phyloP scores from a whole-genome alignment of 2,329 filamentous ascomycete species.

The Emericellopsis cladophorae region DNA sequence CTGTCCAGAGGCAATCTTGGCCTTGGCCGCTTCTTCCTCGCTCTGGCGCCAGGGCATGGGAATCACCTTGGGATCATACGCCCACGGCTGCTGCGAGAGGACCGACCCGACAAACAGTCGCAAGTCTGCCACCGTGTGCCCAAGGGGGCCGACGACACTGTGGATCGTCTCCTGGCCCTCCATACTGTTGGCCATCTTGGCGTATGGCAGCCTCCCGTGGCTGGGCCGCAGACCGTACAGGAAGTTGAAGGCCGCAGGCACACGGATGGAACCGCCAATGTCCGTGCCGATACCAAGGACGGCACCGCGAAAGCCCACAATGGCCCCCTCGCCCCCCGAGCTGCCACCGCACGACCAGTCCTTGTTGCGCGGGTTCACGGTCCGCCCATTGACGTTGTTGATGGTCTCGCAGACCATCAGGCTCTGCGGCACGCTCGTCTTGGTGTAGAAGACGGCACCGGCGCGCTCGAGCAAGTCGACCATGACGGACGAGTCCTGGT shows the following conservation, averaged over 20 bases:
- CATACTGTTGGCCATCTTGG: constrained; percentile 18
- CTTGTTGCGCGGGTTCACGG: constrained; percentile 19
- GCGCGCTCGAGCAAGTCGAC: background rate
- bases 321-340: constrained; percentile 22
- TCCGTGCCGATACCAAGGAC: constrained; percentile 58
- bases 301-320: constrained; percentile 19
- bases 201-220: constrained; percentile 49
- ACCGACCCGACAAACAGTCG: constrained; percentile 13
- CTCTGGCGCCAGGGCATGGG: constrained; percentile 21
- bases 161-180: constrained; percentile 19
- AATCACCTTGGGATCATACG: constrained; percentile 18
- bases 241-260: constrained; percentile 66
- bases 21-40: constrained; percentile 11
- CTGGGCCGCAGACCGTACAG: constrained; percentile 71
- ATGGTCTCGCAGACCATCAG: constrained; percentile 14
- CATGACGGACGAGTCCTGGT: background rate
- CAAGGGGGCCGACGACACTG: constrained; percentile 19
- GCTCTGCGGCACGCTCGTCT: constrained; percentile 11
- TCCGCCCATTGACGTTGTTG: constrained; percentile 20
- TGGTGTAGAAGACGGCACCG: constrained; percentile 10
- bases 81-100: constrained; percentile 19
- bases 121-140: constrained; percentile 10
- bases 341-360: constrained; percentile 19
- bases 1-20: constrained; percentile 7
- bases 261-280: constrained; percentile 62